Evolutionary conservation across 345 rosid genomes (phyloP).

Genomic region (Gossypium mustelinum): DNA sequence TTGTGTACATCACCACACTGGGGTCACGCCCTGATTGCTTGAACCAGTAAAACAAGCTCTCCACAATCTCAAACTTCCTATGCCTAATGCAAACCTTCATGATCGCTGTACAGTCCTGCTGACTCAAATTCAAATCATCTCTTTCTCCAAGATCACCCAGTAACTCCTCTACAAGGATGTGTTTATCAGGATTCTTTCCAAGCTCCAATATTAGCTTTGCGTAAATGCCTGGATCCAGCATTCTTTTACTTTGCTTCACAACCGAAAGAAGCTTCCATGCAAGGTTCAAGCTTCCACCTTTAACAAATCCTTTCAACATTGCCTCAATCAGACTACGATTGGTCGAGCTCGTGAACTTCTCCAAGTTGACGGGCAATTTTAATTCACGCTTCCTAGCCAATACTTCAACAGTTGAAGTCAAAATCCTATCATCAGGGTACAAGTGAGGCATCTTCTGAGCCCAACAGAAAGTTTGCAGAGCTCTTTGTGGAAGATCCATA

Average conservation of each 20-base stretch:
- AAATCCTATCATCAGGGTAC: conserved; percentile 60
- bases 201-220: conserved; percentile 73
- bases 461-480: conserved; percentile 84
- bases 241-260: conserved; percentile 48
- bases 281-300: conserved; percentile 59
- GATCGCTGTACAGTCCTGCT: too few relatives aligned
- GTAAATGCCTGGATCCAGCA: conserved; percentile 57
- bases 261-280: conserved; percentile 63
- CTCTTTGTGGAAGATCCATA: conserved; percentile 70
- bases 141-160: too few relatives aligned
- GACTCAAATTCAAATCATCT: too few relatives aligned
- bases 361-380: conserved; percentile 52
- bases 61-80: too few relatives aligned
- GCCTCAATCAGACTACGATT: conserved; percentile 80
- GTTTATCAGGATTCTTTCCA: conserved; percentile 74
- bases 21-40: too few relatives aligned
- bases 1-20: conserved; percentile 97
- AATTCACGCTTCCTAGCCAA: conserved; percentile 56
- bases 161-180: too few relatives aligned
- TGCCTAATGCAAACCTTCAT: too few relatives aligned
- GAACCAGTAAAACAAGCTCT: too few relatives aligned
- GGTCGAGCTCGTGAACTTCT: conserved; percentile 43
- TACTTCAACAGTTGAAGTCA: conserved; percentile 69
- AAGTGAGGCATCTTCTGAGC: conserved; percentile 61
- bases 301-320: conserved; percentile 64